Percentiles rank a stretch among this genome's conserved stretches.
phyloP scores from a whole-genome alignment of 345 rosid species.

The Gossypium stocksii region DNA sequence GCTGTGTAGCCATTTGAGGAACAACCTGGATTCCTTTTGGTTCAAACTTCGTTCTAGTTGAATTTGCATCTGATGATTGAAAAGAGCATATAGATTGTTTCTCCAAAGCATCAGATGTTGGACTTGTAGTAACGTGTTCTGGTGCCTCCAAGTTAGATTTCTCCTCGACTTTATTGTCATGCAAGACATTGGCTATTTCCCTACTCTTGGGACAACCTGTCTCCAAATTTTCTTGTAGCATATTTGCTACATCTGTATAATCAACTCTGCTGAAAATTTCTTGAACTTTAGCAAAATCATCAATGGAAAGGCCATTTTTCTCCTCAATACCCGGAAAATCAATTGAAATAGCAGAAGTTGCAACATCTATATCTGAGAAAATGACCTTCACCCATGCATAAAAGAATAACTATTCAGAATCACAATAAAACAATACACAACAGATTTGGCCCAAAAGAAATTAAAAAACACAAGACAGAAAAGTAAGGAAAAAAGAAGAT shows the following conservation, averaged over 20 bases:
- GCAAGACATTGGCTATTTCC: conserved; percentile 28
- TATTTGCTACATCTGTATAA: conserved; percentile 45
- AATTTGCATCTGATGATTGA: conserved; percentile 11
- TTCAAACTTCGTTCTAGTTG: conserved; percentile 2
- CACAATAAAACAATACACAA: no score
- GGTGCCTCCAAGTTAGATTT: conserved; percentile 31
- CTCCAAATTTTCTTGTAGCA: conserved; percentile 43
- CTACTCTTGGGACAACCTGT: conserved; percentile 33
- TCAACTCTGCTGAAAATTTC: conserved; percentile 55
- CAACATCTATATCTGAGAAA: conserved; percentile 64
- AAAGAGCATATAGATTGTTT: conserved; percentile 21
- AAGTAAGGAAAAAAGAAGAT: conserved; percentile 10
- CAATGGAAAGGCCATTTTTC: conserved; percentile 59
- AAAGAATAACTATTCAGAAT: conserved; percentile 15
- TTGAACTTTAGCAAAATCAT: conserved; percentile 63
- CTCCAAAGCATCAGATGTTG: conserved; percentile 25
- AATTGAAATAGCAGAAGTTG: conserved; percentile 37
- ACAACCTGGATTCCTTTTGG: background rate
- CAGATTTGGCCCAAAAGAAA: no score
- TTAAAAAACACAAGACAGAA: conserved; percentile 2
- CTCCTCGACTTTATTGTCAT: conserved; percentile 42
- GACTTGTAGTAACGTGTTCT: conserved; percentile 24
- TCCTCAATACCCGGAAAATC: conserved; percentile 50
- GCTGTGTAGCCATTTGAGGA: background rate
- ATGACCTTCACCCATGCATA: conserved; percentile 50